These are phyloP conservation scores for Citrus medica DNA, from an alignment of 345 rosid species.

Conservation along the genomic window DNA sequence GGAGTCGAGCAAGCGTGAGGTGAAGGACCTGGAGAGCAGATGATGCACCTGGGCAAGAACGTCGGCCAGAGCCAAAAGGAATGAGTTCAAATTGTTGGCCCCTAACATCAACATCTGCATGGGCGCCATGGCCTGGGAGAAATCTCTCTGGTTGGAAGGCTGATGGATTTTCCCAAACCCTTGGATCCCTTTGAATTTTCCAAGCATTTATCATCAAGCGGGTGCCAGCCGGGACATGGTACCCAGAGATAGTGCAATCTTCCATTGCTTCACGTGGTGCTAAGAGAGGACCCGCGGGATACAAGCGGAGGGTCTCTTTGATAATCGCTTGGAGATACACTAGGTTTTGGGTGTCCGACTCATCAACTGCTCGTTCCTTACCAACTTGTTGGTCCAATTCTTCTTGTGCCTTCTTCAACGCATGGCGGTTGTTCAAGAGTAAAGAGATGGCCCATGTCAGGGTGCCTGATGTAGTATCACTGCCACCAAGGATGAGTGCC, in stretches of 20 bases:
- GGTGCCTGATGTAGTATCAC: slow-evolving; percentile 40
- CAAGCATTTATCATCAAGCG: slow-evolving; percentile 42
- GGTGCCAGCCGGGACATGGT: slow-evolving; percentile 38
- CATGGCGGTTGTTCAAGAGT: slow-evolving; percentile 43
- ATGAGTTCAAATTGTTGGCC: slow-evolving; percentile 46
- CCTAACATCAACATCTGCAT: slow-evolving; percentile 27
- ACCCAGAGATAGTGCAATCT: slow-evolving; percentile 48
- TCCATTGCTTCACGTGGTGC: slow-evolving; percentile 49
- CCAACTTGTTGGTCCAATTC: slow-evolving; percentile 53
- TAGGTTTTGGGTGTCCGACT: slow-evolving; percentile 44
- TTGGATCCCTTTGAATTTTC: slow-evolving; percentile 52
- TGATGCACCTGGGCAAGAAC: slow-evolving; percentile 45
- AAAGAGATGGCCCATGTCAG: slow-evolving; percentile 58
- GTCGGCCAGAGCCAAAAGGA: slow-evolving; percentile 51
- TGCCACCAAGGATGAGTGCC: slow-evolving; percentile 51
- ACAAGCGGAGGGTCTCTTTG: slow-evolving; percentile 62
- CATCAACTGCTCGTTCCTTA: slow-evolving; percentile 37
- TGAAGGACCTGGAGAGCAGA: slow-evolving; percentile 34
- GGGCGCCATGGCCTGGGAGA: slow-evolving; percentile 23
- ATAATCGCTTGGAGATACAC: slow-evolving; percentile 53
- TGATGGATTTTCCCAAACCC: slow-evolving; percentile 29
- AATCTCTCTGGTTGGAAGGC: slow-evolving; percentile 55
- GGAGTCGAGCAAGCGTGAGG: slow-evolving; percentile 38
- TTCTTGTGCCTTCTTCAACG: slow-evolving; percentile 40
- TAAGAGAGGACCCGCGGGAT: slow-evolving; percentile 55